Base-by-base conservation (phyloP, 2,329 filamentous ascomycete genomes). In the Dactylella cylindrospora region DNA sequence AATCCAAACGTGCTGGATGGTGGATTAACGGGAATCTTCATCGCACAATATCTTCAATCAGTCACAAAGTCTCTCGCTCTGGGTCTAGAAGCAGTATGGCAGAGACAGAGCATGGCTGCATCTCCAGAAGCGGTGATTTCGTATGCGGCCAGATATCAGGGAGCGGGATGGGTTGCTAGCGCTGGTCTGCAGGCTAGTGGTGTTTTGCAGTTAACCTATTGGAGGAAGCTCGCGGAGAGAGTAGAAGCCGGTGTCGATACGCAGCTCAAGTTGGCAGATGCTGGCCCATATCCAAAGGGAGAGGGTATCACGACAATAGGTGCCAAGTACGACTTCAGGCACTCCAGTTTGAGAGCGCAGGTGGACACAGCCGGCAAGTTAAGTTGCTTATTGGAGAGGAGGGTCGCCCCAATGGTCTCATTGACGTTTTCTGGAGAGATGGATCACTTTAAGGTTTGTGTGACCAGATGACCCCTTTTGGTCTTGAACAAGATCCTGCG, bases 251-350 rank as follows among this genome's bases (percentile, higher is more conserved):
- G 93, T 75, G 88, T 95, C 68, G 91, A 97, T 70, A 84, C 95
- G 79, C 95, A 90, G 74, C 80, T 98, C 60, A 86, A 90, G 67
- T 85, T 95, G 68, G 83, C 80, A 22, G 79, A 76, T 88, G 75
- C 90, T 93, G 83, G 88, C 88, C 70, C 83, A 80, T 61, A 83
- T 83, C 39, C 73, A 84, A 49, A 82, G 84, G 73, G 91, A 90
- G 90, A 98, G 74, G 93, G 93, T 52, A 81, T 88, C 64, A 90
- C 94, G 49, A 89, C 90, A 50, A 81, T 97, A 70, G 93, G 91
- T 70, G 88, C 90, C 73, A 98, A 98, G 77, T 98, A 98, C 76
- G 91, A 96, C 74, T 98, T 98, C 83, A 83, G 88, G 72, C 88
- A 90, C 77, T 93, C 88, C 51, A 93, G 89, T 44, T 95, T 96